phyloP scores from a whole-genome alignment of 495 filamentous ascomycete species.

The Astrothelium subdiscretum region DNA sequence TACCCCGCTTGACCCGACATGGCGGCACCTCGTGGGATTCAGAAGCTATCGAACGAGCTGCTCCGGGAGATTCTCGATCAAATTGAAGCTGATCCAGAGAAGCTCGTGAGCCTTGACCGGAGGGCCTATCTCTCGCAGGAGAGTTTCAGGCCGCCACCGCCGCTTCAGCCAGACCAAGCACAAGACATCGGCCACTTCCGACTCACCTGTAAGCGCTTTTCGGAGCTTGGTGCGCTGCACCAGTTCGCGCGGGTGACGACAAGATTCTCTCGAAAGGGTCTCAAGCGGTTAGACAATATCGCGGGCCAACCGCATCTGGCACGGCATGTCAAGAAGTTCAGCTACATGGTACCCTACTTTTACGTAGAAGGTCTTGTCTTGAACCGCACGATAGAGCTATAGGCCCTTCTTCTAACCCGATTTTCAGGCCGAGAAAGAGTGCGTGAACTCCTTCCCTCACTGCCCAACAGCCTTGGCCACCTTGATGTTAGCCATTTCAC shows the following conservation, averaged over 20 bases:
- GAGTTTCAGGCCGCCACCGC: conserved; percentile 37
- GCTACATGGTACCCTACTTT: conserved; percentile 61
- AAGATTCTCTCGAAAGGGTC: conserved; percentile 48
- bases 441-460: conserved; percentile 21
- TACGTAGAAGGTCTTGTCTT: conserved; percentile 37
- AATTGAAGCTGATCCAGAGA: conserved; percentile 38
- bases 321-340: conserved; percentile 53
- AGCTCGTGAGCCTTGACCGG: conserved; percentile 35
- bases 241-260: conserved; percentile 49
- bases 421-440: conserved; percentile 26
- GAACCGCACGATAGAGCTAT: background rate
- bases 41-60: conserved; percentile 49
- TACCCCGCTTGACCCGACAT: conserved; percentile 13
- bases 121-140: conserved; percentile 44
- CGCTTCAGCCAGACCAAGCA: conserved; percentile 31
- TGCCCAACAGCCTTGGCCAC: conserved; percentile 17
- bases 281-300: conserved; percentile 43
- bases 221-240: conserved; percentile 46
- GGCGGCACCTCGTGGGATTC: conserved; percentile 33
- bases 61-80: conserved; percentile 46
- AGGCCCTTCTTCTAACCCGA: conserved; percentile 1
- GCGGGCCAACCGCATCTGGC: conserved; percentile 39
- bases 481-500: conserved; percentile 30
- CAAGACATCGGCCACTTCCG: conserved; percentile 41
- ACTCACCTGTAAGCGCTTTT: conserved; percentile 50